Conservation (phyloP, 2,329 filamentous ascomycete genomes). For the Fusarium burgessii region DNA sequence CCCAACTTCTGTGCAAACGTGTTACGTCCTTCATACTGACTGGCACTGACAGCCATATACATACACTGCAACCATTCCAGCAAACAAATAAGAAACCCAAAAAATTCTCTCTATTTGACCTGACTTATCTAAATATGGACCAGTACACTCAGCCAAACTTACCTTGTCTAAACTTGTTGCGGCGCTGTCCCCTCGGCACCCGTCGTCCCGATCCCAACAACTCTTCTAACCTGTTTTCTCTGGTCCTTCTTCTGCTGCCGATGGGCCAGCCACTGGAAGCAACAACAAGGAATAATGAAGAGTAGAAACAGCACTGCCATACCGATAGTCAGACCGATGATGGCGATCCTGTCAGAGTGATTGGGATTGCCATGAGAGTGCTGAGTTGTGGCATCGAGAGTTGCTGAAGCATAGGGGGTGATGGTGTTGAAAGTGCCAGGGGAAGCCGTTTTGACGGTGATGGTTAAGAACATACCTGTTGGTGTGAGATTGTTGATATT, state of each 20-base stretch:
- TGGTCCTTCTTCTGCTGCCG: constrained; percentile 10
- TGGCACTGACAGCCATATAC: neutral
- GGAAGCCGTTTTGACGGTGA: constrained; percentile 11
- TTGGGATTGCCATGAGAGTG: neutral
- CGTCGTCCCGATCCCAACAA: no score
- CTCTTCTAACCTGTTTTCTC: neutral
- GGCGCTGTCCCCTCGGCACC: neutral
- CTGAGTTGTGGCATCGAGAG: neutral
- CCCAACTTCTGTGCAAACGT: neutral
- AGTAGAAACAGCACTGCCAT: constrained; percentile 9
- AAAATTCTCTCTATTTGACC: neutral
- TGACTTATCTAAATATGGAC: neutral
- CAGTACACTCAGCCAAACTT: neutral
- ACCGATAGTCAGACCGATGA: neutral
- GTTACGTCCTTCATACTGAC: neutral
- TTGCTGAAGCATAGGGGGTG: neutral
- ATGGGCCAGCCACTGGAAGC: constrained; percentile 8
- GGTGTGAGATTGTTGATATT: neutral
- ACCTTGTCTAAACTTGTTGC: neutral
- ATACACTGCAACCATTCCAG: neutral
- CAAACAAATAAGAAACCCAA: neutral
- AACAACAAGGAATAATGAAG: constrained; percentile 24
- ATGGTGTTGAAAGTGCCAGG: constrained; percentile 10
- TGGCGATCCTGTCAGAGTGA: neutral
- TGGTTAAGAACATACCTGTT: neutral